Conservation (phyloP, 371 early-diverging fungal species). For the Lichtheimia hyalospora region DNA sequence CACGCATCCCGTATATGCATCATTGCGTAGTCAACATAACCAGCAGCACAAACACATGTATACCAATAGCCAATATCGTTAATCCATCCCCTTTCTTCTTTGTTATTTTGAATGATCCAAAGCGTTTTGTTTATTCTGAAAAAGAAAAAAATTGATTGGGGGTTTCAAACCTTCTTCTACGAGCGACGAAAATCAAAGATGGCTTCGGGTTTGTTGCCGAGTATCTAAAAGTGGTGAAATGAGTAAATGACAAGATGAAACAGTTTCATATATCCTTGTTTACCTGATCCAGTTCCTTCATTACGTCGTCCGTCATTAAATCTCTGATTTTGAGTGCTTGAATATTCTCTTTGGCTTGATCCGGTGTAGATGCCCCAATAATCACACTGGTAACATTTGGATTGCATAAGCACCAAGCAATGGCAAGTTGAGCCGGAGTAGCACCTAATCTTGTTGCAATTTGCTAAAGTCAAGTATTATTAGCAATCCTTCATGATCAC, state of each 20-base stretch:
- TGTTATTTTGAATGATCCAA: not conserved
- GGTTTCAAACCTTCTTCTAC: constrained; percentile 11
- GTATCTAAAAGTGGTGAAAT: constrained; percentile 30
- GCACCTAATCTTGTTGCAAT: constrained; percentile 68
- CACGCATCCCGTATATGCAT: too few species aligned
- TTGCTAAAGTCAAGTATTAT: constrained; percentile 24
- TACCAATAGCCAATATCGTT: not conserved
- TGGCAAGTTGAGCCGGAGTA: constrained; percentile 75
- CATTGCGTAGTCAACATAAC: too few species aligned
- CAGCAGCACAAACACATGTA: too few species aligned
- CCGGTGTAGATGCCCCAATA: constrained; percentile 70
- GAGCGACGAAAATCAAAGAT: constrained; percentile 66
- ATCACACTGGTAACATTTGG: constrained; percentile 60
- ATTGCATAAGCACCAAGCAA: constrained; percentile 83
- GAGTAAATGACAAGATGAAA: not conserved
- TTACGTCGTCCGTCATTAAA: constrained; percentile 68
- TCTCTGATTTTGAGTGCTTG: constrained; percentile 58
- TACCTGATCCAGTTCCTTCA: constrained; percentile 62
- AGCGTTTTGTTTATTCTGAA: constrained; percentile 2
- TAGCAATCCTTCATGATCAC: not conserved
- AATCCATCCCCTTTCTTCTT: constrained; percentile 1
- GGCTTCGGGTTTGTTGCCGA: constrained; percentile 72
- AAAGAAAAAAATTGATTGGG: not conserved
- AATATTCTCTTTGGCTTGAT: constrained; percentile 78
- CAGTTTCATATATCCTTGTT: not conserved